Base-by-base conservation (phyloP, 805 yeast genomes). In the Grigorovia yakushimaensis region DNA sequence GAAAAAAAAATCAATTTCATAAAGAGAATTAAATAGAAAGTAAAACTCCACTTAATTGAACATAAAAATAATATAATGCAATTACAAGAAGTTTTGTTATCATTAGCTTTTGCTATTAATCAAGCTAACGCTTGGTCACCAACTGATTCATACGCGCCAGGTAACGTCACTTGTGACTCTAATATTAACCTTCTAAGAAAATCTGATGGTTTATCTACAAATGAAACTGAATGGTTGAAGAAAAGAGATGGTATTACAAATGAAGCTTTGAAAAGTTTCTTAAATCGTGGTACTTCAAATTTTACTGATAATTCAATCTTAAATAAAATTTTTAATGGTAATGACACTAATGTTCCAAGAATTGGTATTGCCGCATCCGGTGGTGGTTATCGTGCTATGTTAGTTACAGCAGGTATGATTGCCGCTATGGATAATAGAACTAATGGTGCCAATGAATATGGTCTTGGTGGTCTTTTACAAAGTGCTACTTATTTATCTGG, bases 351-450 rank as follows among this genome's bases (percentile, higher is more conserved):
- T 45, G 51, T 49, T 36, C 65, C 66, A 44, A 71, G 73, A 44
- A 68, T 84, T 44, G 88, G 79, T 4, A 54, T 76, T 24, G 81
- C 88, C 11, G 79, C 81, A 53, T 74, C 86, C 11, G 96, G 96
- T 43, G 96, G 96, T 60, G 96, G 96, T 4, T 88, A 85, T 64
- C 74, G 96, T 52, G 95, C 96, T 35, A 86, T 88, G 87, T 68
- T 88, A 42, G 67, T 73, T 46, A 95, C 95, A 4, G 95, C 95
- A 15, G 96, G 96, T 37, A 79, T 81, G 61, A 67, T 88, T 21
- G 71, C 91, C 2, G 95, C 91, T 1, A 66, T 85, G 83, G 96
- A 88, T 61, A 78, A 79, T 57, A 70, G 94, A 54, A 81, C 93
- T 2, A 65, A 57, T 10, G 75, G 73, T 47, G 73, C 79, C 15